Percentiles rank a stretch among this genome's conserved stretches.
Conservation (phyloP, 2,329 filamentous ascomycete genomes). For the Chalaropsis thielavioides region DNA sequence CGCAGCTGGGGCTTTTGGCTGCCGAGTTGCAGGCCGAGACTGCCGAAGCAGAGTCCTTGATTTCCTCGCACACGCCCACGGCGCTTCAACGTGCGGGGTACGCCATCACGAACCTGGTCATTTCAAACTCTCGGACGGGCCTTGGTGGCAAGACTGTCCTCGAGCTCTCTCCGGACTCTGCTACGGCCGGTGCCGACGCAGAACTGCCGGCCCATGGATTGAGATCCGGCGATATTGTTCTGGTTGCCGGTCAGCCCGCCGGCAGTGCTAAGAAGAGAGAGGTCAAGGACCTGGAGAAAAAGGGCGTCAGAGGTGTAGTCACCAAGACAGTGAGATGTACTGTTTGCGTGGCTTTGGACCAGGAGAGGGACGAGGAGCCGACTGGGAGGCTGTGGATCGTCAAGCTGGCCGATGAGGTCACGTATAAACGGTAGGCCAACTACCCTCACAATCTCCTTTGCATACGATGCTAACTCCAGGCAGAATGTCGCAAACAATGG, state of each 20-base stretch:
- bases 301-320: slow-evolving; percentile 56
- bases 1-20: slow-evolving; percentile 56
- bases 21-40: slow-evolving; percentile 60
- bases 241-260: slow-evolving; percentile 58
- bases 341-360: slow-evolving; percentile 53
- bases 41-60: slow-evolving; percentile 51
- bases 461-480: slow-evolving; percentile 21
- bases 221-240: slow-evolving; percentile 62
- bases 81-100: slow-evolving; percentile 63
- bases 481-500: slow-evolving; percentile 48
- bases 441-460: neutral
- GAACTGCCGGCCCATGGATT: slow-evolving; percentile 63
- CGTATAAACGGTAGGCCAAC: slow-evolving; percentile 37
- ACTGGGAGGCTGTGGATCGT: slow-evolving; percentile 45
- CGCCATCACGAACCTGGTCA: slow-evolving; percentile 59
- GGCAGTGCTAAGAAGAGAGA: slow-evolving; percentile 60
- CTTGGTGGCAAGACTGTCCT: slow-evolving; percentile 82
- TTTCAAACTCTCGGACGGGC: slow-evolving; percentile 69
- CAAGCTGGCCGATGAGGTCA: slow-evolving; percentile 55
- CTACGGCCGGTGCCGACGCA: slow-evolving; percentile 33
- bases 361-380: slow-evolving; percentile 32
- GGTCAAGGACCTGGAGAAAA: slow-evolving; percentile 53
- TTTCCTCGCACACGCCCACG: slow-evolving; percentile 52
- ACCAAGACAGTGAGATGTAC: slow-evolving; percentile 43
- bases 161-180: slow-evolving; percentile 62